These are phyloP conservation scores for Dentipellis fragilis DNA, from an alignment of 768 basidiomycete genomes.

Conservation along the genomic window DNA sequence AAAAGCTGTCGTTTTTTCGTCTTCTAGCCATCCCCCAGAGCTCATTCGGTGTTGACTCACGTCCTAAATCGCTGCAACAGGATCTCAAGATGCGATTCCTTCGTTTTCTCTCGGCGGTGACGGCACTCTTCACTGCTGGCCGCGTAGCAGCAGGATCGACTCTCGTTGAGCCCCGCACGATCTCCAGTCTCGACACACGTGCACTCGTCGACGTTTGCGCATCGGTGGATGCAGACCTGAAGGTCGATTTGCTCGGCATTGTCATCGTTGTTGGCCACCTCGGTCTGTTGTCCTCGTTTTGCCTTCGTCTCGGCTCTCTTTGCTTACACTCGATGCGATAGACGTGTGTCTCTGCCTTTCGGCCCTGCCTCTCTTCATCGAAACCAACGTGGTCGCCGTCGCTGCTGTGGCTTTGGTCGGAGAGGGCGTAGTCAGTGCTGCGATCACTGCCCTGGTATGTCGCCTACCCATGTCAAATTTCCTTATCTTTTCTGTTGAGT, in stretches of 20 bases:
- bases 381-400: conserved; percentile 22
- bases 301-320: too few relatives aligned
- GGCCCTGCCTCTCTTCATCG: conserved; percentile 24
- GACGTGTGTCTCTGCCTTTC: conserved; percentile 37
- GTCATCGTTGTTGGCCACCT: conserved; percentile 19
- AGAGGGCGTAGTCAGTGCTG: conserved; percentile 17
- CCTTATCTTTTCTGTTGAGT: neutral
- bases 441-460: conserved; percentile 28
- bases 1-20: too few relatives aligned
- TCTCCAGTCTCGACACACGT: conserved; percentile 2
- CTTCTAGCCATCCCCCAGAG: too few relatives aligned
- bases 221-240: conserved; percentile 23
- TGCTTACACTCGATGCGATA: conserved; percentile 8
- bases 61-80: too few relatives aligned
- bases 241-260: conserved; percentile 19
- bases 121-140: conserved; percentile 2
- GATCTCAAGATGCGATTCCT: conserved; percentile 5
- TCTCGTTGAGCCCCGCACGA: neutral
- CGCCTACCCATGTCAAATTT: neutral
- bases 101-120: neutral
- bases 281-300: conserved; percentile 15
- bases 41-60: too few relatives aligned
- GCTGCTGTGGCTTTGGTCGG: conserved; percentile 24
- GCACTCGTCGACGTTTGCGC: conserved; percentile 30
- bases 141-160: neutral